A percentile compares a stretch with the other conserved stretches of the same genome.
Conservation (phyloP, 345 rosid genomes). For the Sisymbrium altissimum region DNA sequence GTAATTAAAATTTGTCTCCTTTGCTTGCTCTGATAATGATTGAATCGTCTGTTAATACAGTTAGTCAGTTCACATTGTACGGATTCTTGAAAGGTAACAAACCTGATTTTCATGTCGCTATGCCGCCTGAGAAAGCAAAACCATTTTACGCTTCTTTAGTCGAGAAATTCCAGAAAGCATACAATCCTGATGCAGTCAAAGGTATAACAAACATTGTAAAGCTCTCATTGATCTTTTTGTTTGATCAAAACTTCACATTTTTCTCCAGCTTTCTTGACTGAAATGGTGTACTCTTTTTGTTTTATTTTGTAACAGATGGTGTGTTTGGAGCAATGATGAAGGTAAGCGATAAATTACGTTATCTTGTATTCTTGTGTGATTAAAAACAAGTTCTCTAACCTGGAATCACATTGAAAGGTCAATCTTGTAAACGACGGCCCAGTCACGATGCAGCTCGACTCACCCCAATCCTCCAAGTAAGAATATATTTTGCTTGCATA, state of each 20-base stretch:
- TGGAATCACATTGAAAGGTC: conserved; percentile 43
- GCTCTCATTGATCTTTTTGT: background rate
- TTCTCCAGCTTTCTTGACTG: background rate
- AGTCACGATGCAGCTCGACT: conserved; percentile 87
- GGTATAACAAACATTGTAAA: conserved; percentile 35
- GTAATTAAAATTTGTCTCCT: background rate
- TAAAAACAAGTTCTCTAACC: background rate
- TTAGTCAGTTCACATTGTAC: conserved; percentile 88
- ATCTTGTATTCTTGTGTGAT: no score
- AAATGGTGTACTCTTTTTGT: background rate
- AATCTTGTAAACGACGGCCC: conserved; percentile 87
- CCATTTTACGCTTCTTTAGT: conserved; percentile 70
- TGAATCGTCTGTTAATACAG: conserved; percentile 39
- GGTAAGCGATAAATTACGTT: conserved; percentile 46
- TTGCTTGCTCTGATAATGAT: conserved; percentile 19
- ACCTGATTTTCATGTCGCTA: conserved; percentile 92
- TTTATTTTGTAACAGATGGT: no score
- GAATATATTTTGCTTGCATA: conserved; percentile 16
- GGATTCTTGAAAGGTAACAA: conserved; percentile 96
- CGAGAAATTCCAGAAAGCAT: conserved; percentile 58
- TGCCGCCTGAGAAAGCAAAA: conserved; percentile 83
- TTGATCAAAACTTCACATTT: background rate
- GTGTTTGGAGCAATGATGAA: conserved; percentile 90
- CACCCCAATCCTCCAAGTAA: conserved; percentile 65
- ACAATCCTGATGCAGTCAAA: conserved; percentile 55